Conservation (phyloP, 495 filamentous ascomycete species). For the Penicillium coffeae region DNA sequence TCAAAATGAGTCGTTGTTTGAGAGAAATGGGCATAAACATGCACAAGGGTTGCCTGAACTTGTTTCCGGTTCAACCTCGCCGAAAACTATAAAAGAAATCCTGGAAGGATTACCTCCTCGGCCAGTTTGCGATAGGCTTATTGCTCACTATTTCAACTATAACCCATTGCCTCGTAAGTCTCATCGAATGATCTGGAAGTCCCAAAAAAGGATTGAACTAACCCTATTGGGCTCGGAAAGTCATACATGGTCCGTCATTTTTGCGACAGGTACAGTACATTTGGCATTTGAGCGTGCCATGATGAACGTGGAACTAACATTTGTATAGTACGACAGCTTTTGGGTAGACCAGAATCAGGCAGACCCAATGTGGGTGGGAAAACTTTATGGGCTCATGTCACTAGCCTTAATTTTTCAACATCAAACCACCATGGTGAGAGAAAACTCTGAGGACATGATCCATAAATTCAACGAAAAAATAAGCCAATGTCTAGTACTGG, state of each 20-base stretch:
- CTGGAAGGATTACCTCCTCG: conserved; percentile 7
- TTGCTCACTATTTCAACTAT: conserved; percentile 11
- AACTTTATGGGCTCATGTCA: conserved; percentile 27
- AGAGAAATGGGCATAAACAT: background rate
- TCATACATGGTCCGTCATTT: conserved; percentile 17
- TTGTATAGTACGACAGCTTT: conserved; percentile 26
- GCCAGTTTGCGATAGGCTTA: conserved; percentile 10
- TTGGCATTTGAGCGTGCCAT: background rate
- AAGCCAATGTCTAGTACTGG: conserved; percentile 34
- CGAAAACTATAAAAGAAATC: conserved; percentile 10
- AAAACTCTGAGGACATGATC: background rate
- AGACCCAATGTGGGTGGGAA: conserved; percentile 30
- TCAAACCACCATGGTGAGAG: background rate
- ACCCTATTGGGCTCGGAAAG: background rate
- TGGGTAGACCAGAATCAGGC: conserved; percentile 18
- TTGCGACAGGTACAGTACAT: conserved; percentile 10
- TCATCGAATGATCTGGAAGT: too few relatives aligned
- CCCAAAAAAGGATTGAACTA: too few relatives aligned
- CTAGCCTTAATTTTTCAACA: conserved; percentile 13
- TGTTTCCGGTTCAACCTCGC: conserved; percentile 5
- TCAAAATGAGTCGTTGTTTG: conserved; percentile 30
- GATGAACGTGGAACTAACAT: background rate
- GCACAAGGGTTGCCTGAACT: background rate
- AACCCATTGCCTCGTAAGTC: conserved; percentile 4
- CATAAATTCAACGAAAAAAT: conserved; percentile 26